Conservation (phyloP, 129 eudicot genomes). For the Flaveria brownii region DNA sequence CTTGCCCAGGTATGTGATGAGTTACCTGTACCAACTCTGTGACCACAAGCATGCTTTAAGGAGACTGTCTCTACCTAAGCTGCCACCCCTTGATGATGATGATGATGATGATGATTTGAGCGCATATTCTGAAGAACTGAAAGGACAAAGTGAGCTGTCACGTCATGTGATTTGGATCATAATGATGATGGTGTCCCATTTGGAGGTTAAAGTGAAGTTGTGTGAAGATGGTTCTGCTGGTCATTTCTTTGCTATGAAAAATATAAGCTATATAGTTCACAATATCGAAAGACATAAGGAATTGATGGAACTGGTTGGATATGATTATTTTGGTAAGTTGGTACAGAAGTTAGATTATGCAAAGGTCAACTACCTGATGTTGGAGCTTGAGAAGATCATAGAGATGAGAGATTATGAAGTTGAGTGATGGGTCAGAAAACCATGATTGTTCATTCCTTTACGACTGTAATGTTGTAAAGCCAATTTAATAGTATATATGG, state of each 20-base stretch:
- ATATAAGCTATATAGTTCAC: slow-evolving; percentile 29
- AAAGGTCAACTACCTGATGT: background rate
- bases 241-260: slow-evolving; percentile 43
- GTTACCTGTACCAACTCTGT: background rate
- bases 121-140: background rate
- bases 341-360: background rate
- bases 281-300: slow-evolving; percentile 19
- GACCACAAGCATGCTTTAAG: background rate
- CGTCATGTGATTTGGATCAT: slow-evolving; percentile 42
- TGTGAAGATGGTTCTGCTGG: slow-evolving; percentile 19
- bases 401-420: slow-evolving; percentile 26
- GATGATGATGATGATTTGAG: background rate
- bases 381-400: slow-evolving; percentile 23
- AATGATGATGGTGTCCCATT: slow-evolving; percentile 18
- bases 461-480: background rate
- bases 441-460: no score
- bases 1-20: slow-evolving; percentile 17
- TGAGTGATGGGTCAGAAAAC: background rate
- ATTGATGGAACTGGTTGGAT: slow-evolving; percentile 32
- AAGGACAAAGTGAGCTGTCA: slow-evolving; percentile 19
- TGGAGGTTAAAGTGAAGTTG: slow-evolving; percentile 22
- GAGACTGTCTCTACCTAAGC: slow-evolving; percentile 21
- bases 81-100: slow-evolving; percentile 9
- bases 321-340: slow-evolving; percentile 24
- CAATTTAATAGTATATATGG: no score